phyloP scores from a whole-genome alignment of 2,329 filamentous ascomycete species.

The Diaporthe sp. region DNA sequence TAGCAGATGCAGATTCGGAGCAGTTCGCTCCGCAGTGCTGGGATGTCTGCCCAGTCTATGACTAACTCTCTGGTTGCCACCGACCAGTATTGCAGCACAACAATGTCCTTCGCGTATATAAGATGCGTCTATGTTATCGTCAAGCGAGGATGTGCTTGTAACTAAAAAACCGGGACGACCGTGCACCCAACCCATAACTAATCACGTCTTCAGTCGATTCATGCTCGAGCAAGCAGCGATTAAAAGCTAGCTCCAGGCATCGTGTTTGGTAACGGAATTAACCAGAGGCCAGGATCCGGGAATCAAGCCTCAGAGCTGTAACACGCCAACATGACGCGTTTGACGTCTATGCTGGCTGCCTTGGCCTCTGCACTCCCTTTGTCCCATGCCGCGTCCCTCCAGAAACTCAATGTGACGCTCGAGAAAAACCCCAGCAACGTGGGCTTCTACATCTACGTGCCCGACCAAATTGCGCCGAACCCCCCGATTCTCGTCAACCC shows the following conservation, averaged over 20 bases:
- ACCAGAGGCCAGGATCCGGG: no score
- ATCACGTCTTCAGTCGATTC: no score
- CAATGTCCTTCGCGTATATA: neutral
- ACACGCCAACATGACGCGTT: constrained; percentile 1
- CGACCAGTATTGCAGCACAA: neutral
- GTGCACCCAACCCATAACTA: no score
- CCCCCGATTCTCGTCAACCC: constrained; percentile 69
- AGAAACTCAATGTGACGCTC: constrained; percentile 49
- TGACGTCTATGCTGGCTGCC: constrained; percentile 10
- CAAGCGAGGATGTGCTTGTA: neutral
- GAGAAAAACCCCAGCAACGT: constrained; percentile 65
- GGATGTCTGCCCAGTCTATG: constrained; percentile 10
- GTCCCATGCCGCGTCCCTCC: constrained; percentile 47
- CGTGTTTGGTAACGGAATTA: neutral
- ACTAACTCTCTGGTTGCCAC: constrained; percentile 3
- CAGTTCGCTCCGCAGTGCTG: constrained; percentile 22
- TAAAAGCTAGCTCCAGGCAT: neutral
- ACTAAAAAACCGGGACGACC: neutral
- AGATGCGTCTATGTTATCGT: neutral
- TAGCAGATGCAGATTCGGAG: constrained; percentile 10
- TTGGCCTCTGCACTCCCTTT: constrained; percentile 9
- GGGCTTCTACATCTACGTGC: constrained; percentile 67
- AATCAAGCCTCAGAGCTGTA: neutral
- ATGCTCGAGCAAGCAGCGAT: neutral
- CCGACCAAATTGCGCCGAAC: constrained; percentile 56